Conservation (phyloP, 2,329 filamentous ascomycete genomes). For the Xylariaceae sp. region DNA sequence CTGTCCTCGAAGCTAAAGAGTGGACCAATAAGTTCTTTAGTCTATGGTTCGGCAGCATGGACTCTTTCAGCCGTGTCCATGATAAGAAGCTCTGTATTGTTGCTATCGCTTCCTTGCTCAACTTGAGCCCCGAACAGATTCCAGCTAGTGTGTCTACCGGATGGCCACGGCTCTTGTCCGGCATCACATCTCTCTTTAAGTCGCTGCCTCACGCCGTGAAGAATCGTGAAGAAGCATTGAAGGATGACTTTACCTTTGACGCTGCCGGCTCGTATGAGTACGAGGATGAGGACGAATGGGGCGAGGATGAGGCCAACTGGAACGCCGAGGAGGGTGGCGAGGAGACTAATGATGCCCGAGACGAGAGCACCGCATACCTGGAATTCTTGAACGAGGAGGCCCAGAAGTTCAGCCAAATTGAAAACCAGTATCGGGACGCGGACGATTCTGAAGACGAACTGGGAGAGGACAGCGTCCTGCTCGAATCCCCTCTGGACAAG, state of each 20-base stretch:
- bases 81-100: slow-evolving; percentile 98
- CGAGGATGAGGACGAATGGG: slow-evolving; percentile 75
- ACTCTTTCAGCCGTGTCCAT: slow-evolving; percentile 87
- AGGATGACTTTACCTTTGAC: slow-evolving; percentile 76
- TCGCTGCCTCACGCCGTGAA: slow-evolving; percentile 83
- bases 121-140: slow-evolving; percentile 73
- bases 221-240: slow-evolving; percentile 87
- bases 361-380: slow-evolving; percentile 90
- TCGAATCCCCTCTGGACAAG: slow-evolving; percentile 93
- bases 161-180: slow-evolving; percentile 85
- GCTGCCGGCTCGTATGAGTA: slow-evolving; percentile 51
- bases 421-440: slow-evolving; percentile 27
- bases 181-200: slow-evolving; percentile 87
- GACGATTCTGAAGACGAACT: slow-evolving; percentile 80
- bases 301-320: slow-evolving; percentile 80
- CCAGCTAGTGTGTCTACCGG: slow-evolving; percentile 90
- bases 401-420: slow-evolving; percentile 72
- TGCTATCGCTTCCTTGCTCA: slow-evolving; percentile 82
- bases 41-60: slow-evolving; percentile 95
- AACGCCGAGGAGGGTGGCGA: slow-evolving; percentile 67
- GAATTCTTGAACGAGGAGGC: slow-evolving; percentile 96
- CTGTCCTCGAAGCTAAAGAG: slow-evolving; percentile 81
- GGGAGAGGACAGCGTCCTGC: slow-evolving; percentile 83
- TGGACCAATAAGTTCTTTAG: slow-evolving; percentile 99
- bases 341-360: slow-evolving; percentile 63